These are phyloP conservation scores for Paraphaeosphaeria sporulosa DNA, from an alignment of 2,329 filamentous ascomycete species.

Conservation along the genomic window DNA sequence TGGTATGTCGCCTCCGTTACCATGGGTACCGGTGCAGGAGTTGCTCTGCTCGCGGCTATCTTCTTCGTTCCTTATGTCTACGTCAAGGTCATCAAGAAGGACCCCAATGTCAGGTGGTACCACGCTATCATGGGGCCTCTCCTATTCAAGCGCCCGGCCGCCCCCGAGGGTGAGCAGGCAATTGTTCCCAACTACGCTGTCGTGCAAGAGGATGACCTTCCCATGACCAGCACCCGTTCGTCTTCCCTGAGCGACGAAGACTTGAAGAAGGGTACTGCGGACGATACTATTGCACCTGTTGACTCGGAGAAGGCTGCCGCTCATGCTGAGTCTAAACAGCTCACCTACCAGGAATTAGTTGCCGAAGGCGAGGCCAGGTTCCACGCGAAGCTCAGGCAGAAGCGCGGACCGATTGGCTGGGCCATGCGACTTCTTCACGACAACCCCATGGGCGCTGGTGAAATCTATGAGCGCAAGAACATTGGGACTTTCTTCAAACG, in stretches of 20 bases:
- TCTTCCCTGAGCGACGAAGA: constrained; percentile 40
- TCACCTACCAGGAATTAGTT: constrained; percentile 69
- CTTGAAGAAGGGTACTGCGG: constrained; percentile 29
- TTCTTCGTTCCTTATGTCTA: constrained; percentile 79
- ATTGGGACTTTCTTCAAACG: constrained; percentile 69
- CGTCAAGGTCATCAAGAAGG: constrained; percentile 72
- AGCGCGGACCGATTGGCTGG: constrained; percentile 77
- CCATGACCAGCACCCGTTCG: constrained; percentile 34
- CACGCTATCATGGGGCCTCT: constrained; percentile 69
- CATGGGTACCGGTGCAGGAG: constrained; percentile 67
- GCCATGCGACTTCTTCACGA: constrained; percentile 79
- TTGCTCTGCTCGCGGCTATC: constrained; percentile 66
- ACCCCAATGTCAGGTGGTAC: constrained; percentile 70
- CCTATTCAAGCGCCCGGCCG: constrained; percentile 61
- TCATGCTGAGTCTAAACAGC: constrained; percentile 57
- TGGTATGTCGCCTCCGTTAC: constrained; percentile 74
- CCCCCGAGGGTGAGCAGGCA: constrained; percentile 61
- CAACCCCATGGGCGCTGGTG: constrained; percentile 75
- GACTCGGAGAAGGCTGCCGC: constrained; percentile 42
- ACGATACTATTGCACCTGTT: constrained; percentile 31
- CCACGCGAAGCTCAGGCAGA: constrained; percentile 69
- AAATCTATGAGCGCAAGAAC: constrained; percentile 78
- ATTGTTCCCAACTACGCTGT: constrained; percentile 79
- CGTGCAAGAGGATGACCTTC: constrained; percentile 67
- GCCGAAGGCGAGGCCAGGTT: constrained; percentile 64